Base-by-base conservation (phyloP, 139 green algal genomes). In the Raphidocelis subcapitata region DNA sequence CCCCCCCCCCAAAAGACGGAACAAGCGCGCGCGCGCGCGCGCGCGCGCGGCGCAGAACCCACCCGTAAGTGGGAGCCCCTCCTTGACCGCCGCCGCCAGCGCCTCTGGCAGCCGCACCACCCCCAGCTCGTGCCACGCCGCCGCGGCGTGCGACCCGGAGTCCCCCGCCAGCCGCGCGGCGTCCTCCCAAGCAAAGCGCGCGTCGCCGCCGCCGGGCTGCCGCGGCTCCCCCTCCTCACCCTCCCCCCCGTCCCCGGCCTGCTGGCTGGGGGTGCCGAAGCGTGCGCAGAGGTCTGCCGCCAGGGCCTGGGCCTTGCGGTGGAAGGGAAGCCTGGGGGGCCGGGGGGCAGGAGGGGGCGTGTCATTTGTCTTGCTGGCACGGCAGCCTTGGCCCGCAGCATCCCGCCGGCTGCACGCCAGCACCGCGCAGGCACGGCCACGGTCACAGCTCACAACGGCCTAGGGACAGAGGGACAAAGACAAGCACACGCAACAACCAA, bases 301-400 rank as follows among this genome's bases (percentile, higher is more conserved):
- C 52, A 85, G 74, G 1, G 72, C 76, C 79, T 89, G 84, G n/a
- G 82, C 82, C 63, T 82, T 85, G 32, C 84, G 70, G 29, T 76
- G 71, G 31, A 83, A 85, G 44, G 41, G 41, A 8, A 49, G 8
- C 41, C 41, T 49, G 8, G 41, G 41, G 12, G 41, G 12, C n/a
- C n/a, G 41, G 41, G 41, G 8, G 12, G 41, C 41, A 49, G 41
- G 41, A 49, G 12, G 41, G 41, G 8, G 41, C 12, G 41, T 12
- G 41, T 8, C 8, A 49, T 20, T 49, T 49, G 41, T 12, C 41
- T 20, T 8, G 12, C 41, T 8, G 12, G 41, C 41, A 12, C 8
- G 41, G 8, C 8, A 49, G 41, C 41, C 8, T 49, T 49, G 8
- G 12, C 8, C 8, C 41, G 41, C 12, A 12, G 41, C 41, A 49